These are phyloP conservation scores for Poterioochromonas sp. DNA, from an alignment of 352 stramenopile genomes.

Conservation along the genomic window DNA sequence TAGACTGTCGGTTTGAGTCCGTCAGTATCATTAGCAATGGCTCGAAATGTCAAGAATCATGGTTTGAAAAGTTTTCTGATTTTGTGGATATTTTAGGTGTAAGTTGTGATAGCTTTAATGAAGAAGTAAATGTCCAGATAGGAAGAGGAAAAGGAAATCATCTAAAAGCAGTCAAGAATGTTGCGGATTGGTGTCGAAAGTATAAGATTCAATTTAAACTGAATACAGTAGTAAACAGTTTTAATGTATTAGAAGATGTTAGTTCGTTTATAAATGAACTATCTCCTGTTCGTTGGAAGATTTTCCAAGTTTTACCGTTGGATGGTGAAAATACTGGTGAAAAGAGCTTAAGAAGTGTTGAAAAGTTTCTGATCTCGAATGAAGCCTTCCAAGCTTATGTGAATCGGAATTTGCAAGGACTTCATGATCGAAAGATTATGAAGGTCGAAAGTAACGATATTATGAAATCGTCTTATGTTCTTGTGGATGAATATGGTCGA, in stretches of 20 bases:
- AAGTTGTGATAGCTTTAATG: conserved; percentile 22
- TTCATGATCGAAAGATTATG: not conserved
- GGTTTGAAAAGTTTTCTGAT: conserved; percentile 7
- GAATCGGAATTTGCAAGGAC: not conserved
- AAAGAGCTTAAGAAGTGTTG: not conserved
- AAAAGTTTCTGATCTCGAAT: not conserved
- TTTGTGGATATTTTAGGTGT: conserved; percentile 29
- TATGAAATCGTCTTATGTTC: conserved; percentile 21
- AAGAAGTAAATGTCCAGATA: conserved; percentile 9
- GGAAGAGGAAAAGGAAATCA: conserved; percentile 13
- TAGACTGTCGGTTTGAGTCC: conserved; percentile 15
- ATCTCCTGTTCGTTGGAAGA: conserved; percentile 27
- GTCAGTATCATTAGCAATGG: conserved; percentile 20
- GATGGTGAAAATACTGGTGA: conserved; percentile 10
- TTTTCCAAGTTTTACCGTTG: conserved; percentile 23
- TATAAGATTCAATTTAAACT: conserved; percentile 5
- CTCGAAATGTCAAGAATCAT: not conserved
- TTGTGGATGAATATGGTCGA: conserved; percentile 24
- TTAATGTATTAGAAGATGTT: not conserved
- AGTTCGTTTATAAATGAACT: conserved; percentile 12
- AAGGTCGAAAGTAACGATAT: conserved; percentile 26
- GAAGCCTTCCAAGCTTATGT: conserved; percentile 20
- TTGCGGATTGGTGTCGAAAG: not conserved
- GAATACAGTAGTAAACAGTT: conserved; percentile 21
- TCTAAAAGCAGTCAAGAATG: not conserved